These are phyloP conservation scores for Fusarium bactridioides DNA, from an alignment of 2,329 filamentous ascomycete genomes.

Conservation along the genomic window DNA sequence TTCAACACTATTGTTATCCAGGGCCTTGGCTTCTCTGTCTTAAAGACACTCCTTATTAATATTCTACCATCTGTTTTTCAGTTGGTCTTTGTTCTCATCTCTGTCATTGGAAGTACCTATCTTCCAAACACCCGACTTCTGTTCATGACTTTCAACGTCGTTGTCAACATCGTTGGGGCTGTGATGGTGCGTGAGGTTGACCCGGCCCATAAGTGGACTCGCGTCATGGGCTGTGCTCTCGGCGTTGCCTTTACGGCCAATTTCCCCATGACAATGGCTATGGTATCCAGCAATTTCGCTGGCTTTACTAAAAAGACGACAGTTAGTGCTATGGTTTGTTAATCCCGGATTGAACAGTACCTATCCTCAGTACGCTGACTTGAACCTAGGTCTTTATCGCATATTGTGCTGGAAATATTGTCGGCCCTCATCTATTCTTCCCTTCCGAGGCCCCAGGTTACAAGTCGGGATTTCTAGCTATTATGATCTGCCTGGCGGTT, in stretches of 20 bases:
- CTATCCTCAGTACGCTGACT: not conserved
- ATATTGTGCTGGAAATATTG: not conserved
- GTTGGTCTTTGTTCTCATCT: not conserved
- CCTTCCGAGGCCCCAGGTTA: not conserved
- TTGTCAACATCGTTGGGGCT: not conserved
- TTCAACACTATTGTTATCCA: not conserved
- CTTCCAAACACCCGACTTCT: not conserved
- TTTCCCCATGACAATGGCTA: not conserved
- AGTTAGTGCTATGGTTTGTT: not conserved
- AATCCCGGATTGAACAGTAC: rapidly evolving
- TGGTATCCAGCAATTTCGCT: not conserved
- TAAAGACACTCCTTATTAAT: not conserved
- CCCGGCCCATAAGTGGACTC: not conserved
- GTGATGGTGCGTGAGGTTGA: not conserved
- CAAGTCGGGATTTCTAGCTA: not conserved
- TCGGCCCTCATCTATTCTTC: not conserved
- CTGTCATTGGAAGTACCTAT: not conserved
- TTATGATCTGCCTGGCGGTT: not conserved
- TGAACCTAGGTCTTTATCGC: not conserved
- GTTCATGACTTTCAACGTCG: not conserved
- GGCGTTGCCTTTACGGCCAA: not conserved
- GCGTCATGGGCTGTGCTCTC: not conserved
- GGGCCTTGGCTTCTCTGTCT: not conserved
- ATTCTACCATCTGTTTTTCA: not conserved
- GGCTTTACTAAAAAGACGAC: not conserved